phyloP scores from a whole-genome alignment of 1,139 yeast species.

The Lodderomyces oxycetoniae region DNA sequence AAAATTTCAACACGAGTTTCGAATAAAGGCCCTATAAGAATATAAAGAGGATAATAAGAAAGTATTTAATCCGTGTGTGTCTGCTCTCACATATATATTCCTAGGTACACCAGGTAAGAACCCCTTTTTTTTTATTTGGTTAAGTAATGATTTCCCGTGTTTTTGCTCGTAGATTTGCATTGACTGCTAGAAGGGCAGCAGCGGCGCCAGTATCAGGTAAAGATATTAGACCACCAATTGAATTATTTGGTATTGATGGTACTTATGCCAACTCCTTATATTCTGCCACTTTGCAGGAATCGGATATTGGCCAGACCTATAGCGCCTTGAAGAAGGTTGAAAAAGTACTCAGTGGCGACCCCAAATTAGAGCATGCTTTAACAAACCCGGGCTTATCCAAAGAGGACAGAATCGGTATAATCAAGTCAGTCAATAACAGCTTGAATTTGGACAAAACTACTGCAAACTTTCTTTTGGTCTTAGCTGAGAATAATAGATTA shows the following conservation, averaged over 20 bases:
- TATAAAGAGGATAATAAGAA: no score
- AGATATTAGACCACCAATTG: constrained; percentile 79
- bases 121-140: no score
- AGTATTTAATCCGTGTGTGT: no score
- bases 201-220: constrained; percentile 29
- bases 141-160: constrained; percentile 43
- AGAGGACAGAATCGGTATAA: constrained; percentile 70
- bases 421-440: constrained; percentile 52
- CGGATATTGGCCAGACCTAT: constrained; percentile 69
- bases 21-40: no score
- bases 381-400: constrained; percentile 80
- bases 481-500: constrained; percentile 95
- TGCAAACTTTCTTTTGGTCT: constrained; percentile 72
- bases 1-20: no score
- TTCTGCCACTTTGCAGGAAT: constrained; percentile 84
- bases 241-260: constrained; percentile 92
- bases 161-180: constrained; percentile 67
- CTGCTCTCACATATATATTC: no score
- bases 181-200: constrained; percentile 28
- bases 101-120: no score
- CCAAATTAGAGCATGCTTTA: constrained; percentile 58
- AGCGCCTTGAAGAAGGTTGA: constrained; percentile 60
- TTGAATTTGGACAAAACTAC: constrained; percentile 70
- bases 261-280: constrained; percentile 94
- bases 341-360: constrained; percentile 55